Evolutionary conservation across 1,139 yeast genomes (phyloP).

Genomic region (Pichia norvegensis): DNA sequence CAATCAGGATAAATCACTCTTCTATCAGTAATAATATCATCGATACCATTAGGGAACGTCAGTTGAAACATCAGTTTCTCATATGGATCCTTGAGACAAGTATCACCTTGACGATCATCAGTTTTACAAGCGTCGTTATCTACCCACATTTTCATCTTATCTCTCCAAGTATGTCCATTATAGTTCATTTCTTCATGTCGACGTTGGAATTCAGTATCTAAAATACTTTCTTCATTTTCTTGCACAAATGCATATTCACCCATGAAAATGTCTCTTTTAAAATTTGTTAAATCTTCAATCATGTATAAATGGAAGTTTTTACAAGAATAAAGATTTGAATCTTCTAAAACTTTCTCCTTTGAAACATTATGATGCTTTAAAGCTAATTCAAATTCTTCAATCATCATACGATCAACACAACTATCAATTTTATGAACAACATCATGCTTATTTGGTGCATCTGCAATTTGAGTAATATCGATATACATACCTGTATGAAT

Average conservation of each 20-base stretch:
- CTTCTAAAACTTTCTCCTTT: conserved; percentile 25
- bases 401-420: conserved; percentile 6
- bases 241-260: conserved; percentile 45
- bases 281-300: conserved; percentile 37
- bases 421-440: background rate
- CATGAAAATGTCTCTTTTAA: conserved; percentile 38
- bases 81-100: background rate
- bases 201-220: conserved; percentile 37
- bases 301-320: conserved; percentile 44
- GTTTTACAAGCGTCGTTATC: conserved; percentile 18
- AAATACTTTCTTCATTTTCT: conserved; percentile 26
- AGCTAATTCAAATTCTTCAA: conserved; percentile 21
- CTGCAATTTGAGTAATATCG: conserved; percentile 45
- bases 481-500: conserved; percentile 47
- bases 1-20: conserved; percentile 1
- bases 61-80: background rate
- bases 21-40: background rate
- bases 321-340: conserved; percentile 26
- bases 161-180: conserved; percentile 31
- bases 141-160: conserved; percentile 33
- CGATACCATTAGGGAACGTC: background rate
- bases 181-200: conserved; percentile 21
- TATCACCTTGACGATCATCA: conserved; percentile 2
- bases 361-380: conserved; percentile 20
- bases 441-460: conserved; percentile 24